A percentile compares a stretch with the other conserved stretches of the same genome.
These are phyloP conservation scores for Daldinia concentrica DNA, from an alignment of 495 filamentous ascomycete genomes.

Conservation along the genomic window DNA sequence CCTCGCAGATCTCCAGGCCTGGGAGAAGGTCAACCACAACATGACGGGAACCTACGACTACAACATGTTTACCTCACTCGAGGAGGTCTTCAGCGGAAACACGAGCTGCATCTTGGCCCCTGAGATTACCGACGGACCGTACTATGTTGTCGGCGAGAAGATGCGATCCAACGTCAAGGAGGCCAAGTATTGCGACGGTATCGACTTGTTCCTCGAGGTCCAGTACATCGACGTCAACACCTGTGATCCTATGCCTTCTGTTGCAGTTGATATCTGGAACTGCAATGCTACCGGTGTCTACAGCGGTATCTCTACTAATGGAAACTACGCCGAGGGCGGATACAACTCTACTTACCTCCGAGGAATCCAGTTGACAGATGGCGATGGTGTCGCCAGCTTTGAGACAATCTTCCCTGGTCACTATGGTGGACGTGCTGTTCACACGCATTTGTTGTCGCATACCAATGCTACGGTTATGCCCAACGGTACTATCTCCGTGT, in stretches of 20 bases:
- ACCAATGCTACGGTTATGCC: conserved; percentile 57
- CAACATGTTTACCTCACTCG: conserved; percentile 53
- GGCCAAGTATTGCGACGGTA: conserved; percentile 52
- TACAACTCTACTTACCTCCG: conserved; percentile 60
- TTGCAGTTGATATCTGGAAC: conserved; percentile 66
- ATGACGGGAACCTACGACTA: conserved; percentile 52
- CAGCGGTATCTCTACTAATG: conserved; percentile 54
- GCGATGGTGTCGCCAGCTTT: conserved; percentile 63
- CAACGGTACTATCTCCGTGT: conserved; percentile 62
- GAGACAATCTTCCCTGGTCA: conserved; percentile 69
- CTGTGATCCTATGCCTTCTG: conserved; percentile 62
- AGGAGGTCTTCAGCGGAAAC: conserved; percentile 61
- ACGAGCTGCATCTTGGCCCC: conserved; percentile 58
- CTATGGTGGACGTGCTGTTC: conserved; percentile 65
- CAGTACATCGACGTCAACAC: conserved; percentile 65
- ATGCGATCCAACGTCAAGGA: conserved; percentile 58
- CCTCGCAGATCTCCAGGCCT: conserved; percentile 52
- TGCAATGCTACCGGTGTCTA: conserved; percentile 67
- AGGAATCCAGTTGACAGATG: conserved; percentile 60
- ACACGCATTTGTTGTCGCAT: conserved; percentile 65
- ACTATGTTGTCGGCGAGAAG: conserved; percentile 63
- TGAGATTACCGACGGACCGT: conserved; percentile 63
- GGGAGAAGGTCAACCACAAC: conserved; percentile 53
- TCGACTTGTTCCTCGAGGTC: conserved; percentile 57
- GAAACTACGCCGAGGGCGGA: conserved; percentile 42